A percentile compares a stretch with the other conserved stretches of the same genome.
Evolutionary conservation across 495 filamentous ascomycete species (phyloP).

Genomic region (Penicillium egyptiacum): DNA sequence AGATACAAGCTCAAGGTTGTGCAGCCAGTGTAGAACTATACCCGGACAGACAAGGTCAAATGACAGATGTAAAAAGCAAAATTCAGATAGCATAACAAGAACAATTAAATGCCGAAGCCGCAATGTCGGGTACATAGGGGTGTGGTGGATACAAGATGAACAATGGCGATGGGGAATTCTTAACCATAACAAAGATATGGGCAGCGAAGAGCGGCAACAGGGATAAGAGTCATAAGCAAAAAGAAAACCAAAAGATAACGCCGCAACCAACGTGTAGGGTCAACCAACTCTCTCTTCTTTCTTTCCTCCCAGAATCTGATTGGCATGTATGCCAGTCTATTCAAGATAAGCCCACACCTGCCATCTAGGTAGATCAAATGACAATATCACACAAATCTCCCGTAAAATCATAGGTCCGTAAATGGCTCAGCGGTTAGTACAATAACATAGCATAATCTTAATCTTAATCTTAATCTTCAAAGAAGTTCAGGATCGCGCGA

Average conservation of each 20-base stretch:
- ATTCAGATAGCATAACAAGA: not conserved
- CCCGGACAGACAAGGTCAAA: not conserved
- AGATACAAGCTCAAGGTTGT: not conserved
- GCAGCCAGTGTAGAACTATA: not conserved
- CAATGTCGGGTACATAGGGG: slow-evolving; percentile 18
- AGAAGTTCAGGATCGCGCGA: slow-evolving; percentile 77
- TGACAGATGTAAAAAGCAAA: not conserved
- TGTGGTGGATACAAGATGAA: slow-evolving; percentile 19
- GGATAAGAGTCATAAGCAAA: slow-evolving; percentile 4
- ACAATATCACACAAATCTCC: not conserved
- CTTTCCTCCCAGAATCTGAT: slow-evolving; percentile 2
- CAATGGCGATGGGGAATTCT: slow-evolving; percentile 30
- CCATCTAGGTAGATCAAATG: slow-evolving; percentile 5
- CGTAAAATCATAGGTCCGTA: slow-evolving; percentile 12
- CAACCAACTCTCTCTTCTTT: not conserved
- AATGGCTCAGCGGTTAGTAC: not conserved
- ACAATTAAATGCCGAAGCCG: not conserved
- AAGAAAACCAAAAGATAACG: not conserved
- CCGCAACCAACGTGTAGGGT: not conserved
- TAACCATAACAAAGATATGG: slow-evolving; percentile 1
- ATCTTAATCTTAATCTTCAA: slow-evolving; percentile 58
- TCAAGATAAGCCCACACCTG: slow-evolving; percentile 3
- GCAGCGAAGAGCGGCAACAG: not conserved
- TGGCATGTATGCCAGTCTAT: not conserved
- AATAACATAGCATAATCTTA: not conserved